Percentiles rank a stretch among this genome's conserved stretches.
These are phyloP conservation scores for Tetrahymena malaccensis DNA, from an alignment of 73 alveolate species.

Conservation along the genomic window DNA sequence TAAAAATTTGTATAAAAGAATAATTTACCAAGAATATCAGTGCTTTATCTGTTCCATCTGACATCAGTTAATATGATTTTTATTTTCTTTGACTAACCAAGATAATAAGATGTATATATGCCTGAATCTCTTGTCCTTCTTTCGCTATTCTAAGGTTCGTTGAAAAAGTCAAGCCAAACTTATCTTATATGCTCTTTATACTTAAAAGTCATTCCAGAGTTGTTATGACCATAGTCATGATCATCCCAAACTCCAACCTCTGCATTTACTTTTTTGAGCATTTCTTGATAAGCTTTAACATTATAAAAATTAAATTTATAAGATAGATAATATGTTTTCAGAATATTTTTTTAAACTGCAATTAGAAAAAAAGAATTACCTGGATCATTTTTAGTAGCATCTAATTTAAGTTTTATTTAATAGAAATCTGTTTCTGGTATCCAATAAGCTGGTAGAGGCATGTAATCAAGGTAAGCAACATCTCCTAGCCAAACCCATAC, in stretches of 20 bases:
- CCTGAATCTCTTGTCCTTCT: constrained; percentile 43
- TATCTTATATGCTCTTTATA: constrained; percentile 37
- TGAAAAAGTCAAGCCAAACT: constrained; percentile 51
- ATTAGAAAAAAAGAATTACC: neutral
- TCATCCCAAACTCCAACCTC: constrained; percentile 75
- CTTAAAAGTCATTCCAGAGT: constrained; percentile 46
- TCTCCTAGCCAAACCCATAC: constrained; percentile 25
- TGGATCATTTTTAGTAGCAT: constrained; percentile 1
- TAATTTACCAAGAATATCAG: neutral
- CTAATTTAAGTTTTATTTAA: neutral
- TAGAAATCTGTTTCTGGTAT: neutral
- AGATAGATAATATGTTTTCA: too few relatives aligned
- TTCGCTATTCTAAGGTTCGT: constrained; percentile 47
- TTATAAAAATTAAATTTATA: neutral
- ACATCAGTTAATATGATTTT: constrained; percentile 56
- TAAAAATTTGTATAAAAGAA: too few relatives aligned
- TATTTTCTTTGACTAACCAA: constrained; percentile 24
- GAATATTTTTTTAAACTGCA: neutral
- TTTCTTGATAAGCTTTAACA: constrained; percentile 1
- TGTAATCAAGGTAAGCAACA: constrained; percentile 35
- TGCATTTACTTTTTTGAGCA: neutral
- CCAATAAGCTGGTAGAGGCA: constrained; percentile 27
- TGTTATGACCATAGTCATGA: constrained; percentile 62
- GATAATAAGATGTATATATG: constrained; percentile 42
- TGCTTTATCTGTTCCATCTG: constrained; percentile 42